A percentile compares a stretch with the other conserved stretches of the same genome.
Evolutionary conservation across 129 eudicot species (phyloP).

Genomic region (Helianthus annuus): DNA sequence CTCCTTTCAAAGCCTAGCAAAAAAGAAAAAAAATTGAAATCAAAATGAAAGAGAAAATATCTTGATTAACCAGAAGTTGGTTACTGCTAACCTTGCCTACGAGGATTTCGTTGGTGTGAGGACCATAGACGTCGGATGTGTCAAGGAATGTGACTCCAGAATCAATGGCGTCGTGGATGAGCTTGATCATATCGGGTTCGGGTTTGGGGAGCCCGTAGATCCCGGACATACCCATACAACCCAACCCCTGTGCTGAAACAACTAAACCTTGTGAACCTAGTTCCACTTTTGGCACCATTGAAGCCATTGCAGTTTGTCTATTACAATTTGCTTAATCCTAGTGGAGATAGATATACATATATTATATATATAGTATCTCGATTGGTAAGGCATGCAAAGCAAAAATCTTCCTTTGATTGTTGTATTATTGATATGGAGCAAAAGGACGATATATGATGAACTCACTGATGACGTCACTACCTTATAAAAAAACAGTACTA

Average conservation of each 20-base stretch:
- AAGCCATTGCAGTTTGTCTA: background rate
- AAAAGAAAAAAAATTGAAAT: too few species aligned
- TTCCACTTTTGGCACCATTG: constrained; percentile 31
- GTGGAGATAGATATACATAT: too few species aligned
- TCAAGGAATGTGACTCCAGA: constrained; percentile 53
- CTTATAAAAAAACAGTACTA: too few species aligned
- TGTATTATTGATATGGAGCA: too few species aligned
- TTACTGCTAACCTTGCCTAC: constrained; percentile 37
- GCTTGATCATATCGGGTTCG: constrained; percentile 46
- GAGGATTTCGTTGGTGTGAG: constrained; percentile 51
- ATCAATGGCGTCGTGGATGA: constrained; percentile 50
- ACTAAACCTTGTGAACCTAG: constrained; percentile 53
- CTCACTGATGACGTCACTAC: too few species aligned
- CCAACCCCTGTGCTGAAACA: constrained; percentile 53
- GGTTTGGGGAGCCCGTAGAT: constrained; percentile 45
- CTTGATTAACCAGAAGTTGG: too few species aligned
- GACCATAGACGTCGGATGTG: constrained; percentile 55
- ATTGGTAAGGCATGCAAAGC: too few species aligned
- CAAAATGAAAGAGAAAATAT: too few species aligned
- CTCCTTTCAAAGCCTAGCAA: constrained; percentile 47
- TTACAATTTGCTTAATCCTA: background rate
- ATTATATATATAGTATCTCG: too few species aligned
- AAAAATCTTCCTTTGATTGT: too few species aligned
- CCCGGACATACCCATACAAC: constrained; percentile 51
- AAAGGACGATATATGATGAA: too few species aligned